phyloP scores from a whole-genome alignment of 805 yeast genomes.

The Blastobotrys attinorum region DNA sequence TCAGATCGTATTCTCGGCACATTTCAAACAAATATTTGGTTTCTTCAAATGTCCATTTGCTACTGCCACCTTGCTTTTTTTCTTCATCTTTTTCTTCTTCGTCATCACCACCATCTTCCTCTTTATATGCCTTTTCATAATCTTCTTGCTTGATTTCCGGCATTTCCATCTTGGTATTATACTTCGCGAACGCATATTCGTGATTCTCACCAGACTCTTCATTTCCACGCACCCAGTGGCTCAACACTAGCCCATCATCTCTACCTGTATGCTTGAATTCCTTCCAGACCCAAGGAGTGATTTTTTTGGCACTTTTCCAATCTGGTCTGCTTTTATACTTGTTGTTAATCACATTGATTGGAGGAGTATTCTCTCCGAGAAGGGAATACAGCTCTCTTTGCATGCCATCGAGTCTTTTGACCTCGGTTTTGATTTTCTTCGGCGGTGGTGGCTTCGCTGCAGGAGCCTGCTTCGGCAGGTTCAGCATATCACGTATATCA shows the following conservation, averaged over 20 bases:
- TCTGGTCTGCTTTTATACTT: constrained; percentile 60
- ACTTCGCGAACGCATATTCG: constrained; percentile 67
- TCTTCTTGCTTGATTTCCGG: constrained; percentile 63
- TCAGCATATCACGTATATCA: constrained; percentile 28
- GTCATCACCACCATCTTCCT: too few species aligned
- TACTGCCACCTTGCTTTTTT: too few species aligned
- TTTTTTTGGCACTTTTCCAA: constrained; percentile 40
- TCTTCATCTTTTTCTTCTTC: too few species aligned
- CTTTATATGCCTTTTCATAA: constrained; percentile 36
- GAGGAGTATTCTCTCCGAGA: constrained; percentile 88
- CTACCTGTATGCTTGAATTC: constrained; percentile 52
- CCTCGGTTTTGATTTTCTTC: constrained; percentile 17
- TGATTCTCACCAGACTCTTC: constrained; percentile 28
- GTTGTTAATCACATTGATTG: constrained; percentile 49
- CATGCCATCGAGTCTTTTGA: constrained; percentile 47
- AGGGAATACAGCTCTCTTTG: constrained; percentile 83
- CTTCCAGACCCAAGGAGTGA: constrained; percentile 76
- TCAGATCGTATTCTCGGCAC: constrained; percentile 44
- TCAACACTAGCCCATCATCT: constrained; percentile 42
- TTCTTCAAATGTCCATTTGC: constrained; percentile 81
- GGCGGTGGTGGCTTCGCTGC: constrained; percentile 14
- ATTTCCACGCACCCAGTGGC: constrained; percentile 85
- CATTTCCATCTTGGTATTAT: constrained; percentile 57
- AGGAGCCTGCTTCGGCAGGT: constrained; percentile 19
- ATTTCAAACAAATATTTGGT: constrained; percentile 70